A percentile compares a stretch with the other conserved stretches of the same genome.
Evolutionary conservation across 805 yeast species (phyloP).

Genomic region (Saturnispora bothae): DNA sequence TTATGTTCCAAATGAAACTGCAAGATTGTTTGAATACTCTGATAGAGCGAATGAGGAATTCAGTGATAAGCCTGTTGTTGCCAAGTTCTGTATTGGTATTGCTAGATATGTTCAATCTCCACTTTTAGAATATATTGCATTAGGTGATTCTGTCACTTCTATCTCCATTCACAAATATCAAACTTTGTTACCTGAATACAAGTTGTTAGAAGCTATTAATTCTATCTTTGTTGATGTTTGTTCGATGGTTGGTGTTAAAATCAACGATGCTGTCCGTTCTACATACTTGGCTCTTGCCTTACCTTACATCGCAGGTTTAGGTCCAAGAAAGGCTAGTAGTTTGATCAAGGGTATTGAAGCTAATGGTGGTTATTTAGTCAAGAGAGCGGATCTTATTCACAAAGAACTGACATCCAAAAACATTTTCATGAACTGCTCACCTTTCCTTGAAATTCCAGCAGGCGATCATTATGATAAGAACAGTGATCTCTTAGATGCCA

Average conservation of each 20-base stretch:
- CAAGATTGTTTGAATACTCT: conserved; percentile 77
- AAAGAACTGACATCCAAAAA: conserved; percentile 68
- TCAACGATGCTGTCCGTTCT: conserved; percentile 79
- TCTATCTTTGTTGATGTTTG: conserved; percentile 82
- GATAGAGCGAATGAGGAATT: conserved; percentile 66
- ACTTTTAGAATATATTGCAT: conserved; percentile 74
- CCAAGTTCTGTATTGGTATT: conserved; percentile 76
- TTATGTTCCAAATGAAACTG: conserved; percentile 90
- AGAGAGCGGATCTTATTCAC: conserved; percentile 75
- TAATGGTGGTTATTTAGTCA: conserved; percentile 49
- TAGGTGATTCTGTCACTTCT: conserved; percentile 65
- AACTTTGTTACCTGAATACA: conserved; percentile 52
- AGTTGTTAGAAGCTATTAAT: conserved; percentile 55
- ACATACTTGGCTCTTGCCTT: conserved; percentile 59
- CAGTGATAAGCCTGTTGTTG: conserved; percentile 72
- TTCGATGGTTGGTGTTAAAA: conserved; percentile 86
- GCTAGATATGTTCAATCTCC: conserved; percentile 93
- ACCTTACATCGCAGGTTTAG: conserved; percentile 82
- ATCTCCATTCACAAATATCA: conserved; percentile 63
- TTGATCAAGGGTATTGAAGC: conserved; percentile 69
- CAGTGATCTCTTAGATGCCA: conserved; percentile 82
- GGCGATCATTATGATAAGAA: conserved; percentile 44
- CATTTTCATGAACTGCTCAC: conserved; percentile 84
- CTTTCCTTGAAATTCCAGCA: conserved; percentile 72
- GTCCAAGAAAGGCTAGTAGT: conserved; percentile 90